Percentiles rank a stretch among this genome's conserved stretches.
Conservation (phyloP, 306 rosid genomes). For the Prunus dulcis region DNA sequence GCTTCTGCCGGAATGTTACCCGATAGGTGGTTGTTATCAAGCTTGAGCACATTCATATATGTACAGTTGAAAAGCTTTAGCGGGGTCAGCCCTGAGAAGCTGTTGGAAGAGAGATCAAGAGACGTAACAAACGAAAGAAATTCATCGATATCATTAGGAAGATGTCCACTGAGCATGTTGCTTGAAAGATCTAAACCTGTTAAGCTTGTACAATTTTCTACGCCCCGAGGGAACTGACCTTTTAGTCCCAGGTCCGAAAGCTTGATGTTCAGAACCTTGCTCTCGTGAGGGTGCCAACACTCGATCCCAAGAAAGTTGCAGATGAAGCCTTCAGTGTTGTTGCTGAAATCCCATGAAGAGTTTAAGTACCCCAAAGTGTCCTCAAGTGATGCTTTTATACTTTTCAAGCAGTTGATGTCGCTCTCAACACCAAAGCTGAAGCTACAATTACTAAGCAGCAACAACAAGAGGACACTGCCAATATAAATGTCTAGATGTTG, state of each 20-base stretch:
- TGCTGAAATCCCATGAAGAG: constrained; percentile 17
- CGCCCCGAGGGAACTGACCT: constrained; percentile 17
- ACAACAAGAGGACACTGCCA: constrained; percentile 30
- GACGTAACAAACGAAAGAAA: accelerated
- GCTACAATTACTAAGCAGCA: not conserved
- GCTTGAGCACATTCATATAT: not conserved
- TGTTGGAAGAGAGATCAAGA: constrained; percentile 24
- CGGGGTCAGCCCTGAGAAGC: constrained; percentile 3
- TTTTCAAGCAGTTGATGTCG: constrained; percentile 18
- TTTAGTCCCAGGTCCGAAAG: constrained; percentile 3
- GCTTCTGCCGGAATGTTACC: constrained; percentile 2
- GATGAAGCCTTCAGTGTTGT: constrained; percentile 7
- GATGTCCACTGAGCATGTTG: not conserved
- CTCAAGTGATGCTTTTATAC: constrained; percentile 1
- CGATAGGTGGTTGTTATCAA: constrained; percentile 1
- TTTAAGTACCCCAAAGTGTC: constrained; percentile 8
- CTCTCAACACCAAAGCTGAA: not conserved
- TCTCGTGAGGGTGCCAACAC: constrained; percentile 17
- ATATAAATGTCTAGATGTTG: constrained; percentile 12
- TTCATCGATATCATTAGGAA: not conserved
- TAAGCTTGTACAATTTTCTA: constrained; percentile 6
- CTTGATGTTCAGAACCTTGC: not conserved
- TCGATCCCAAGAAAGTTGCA: constrained; percentile 12
- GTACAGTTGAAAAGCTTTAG: not conserved
- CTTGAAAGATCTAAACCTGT: constrained; percentile 8